These are phyloP conservation scores for Paecilomyces sp. DNA, from an alignment of 2,329 filamentous ascomycete genomes.

Conservation along the genomic window DNA sequence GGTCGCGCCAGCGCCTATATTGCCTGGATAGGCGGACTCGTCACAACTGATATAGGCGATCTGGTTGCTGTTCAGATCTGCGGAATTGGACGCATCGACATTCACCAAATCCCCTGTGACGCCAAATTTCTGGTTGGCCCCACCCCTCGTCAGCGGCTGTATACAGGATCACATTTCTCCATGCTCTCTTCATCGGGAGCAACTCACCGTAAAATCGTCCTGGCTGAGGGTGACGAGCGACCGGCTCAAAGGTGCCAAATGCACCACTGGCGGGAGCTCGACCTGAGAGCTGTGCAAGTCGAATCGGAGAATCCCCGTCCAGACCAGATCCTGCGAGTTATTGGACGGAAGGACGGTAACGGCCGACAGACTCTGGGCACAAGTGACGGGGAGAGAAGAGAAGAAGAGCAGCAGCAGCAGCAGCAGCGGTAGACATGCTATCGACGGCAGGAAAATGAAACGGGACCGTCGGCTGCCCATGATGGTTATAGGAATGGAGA, in stretches of 20 bases:
- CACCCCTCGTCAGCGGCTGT: constrained; percentile 4
- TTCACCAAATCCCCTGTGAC: constrained; percentile 19
- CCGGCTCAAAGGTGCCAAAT: constrained; percentile 20
- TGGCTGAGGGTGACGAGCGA: constrained; percentile 12
- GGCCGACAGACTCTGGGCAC: constrained; percentile 8
- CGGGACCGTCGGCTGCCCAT: neutral
- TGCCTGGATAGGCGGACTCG: constrained; percentile 29
- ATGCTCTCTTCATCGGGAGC: neutral
- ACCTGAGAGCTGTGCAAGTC: constrained; percentile 14
- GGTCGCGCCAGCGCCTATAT: constrained; percentile 26
- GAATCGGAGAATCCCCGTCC: constrained; percentile 14
- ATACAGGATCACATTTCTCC: neutral
- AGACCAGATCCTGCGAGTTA: constrained; percentile 16
- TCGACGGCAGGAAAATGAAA: neutral
- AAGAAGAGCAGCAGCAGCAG: constrained; percentile 8
- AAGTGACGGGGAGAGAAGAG: constrained; percentile 5
- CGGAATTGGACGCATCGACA: constrained; percentile 22
- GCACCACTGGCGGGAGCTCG: constrained; percentile 10
- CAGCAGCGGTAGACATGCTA: neutral
- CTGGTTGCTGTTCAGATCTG: constrained; percentile 14
- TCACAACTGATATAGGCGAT: constrained; percentile 39
- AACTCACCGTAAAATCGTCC: constrained; percentile 16
- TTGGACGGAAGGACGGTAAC: constrained; percentile 23
- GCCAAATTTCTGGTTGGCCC: constrained; percentile 16
- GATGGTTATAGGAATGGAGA: neutral